Conservation (phyloP, 176 grass and related monocot genomes). For the Lolium multiflorum region DNA sequence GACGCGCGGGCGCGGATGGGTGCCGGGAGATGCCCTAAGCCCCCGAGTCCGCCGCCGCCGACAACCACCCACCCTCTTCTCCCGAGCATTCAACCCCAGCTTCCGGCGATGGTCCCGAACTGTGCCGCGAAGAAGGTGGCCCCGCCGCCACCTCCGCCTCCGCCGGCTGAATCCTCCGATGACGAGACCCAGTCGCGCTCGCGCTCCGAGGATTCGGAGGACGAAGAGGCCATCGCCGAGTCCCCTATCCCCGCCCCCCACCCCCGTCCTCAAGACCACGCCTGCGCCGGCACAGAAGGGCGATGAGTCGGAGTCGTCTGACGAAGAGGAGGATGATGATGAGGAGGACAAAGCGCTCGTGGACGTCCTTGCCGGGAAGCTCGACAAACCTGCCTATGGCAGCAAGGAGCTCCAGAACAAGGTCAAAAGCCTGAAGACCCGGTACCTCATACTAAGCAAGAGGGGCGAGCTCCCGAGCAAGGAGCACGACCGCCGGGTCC, state of each 20-base stretch:
- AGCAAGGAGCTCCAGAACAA: slow-evolving; percentile 29
- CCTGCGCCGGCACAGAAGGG: slow-evolving; percentile 12
- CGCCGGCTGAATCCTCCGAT: slow-evolving; percentile 24
- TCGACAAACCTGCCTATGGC: slow-evolving; percentile 21
- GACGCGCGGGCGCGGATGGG: no score
- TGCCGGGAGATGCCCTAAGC: neutral
- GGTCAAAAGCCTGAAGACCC: slow-evolving; percentile 15
- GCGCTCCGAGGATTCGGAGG: slow-evolving; percentile 29
- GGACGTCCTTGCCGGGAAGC: slow-evolving; percentile 23
- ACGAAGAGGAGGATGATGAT: slow-evolving; percentile 22
- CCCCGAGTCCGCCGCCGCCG: slow-evolving; percentile 3
- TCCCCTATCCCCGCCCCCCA: neutral
- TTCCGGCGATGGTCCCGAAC: slow-evolving; percentile 54
- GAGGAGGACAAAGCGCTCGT: slow-evolving; percentile 7
- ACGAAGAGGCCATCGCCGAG: slow-evolving; percentile 32
- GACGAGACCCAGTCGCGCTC: slow-evolving; percentile 37
- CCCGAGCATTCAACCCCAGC: slow-evolving; percentile 27
- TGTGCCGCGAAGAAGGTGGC: slow-evolving; percentile 30
- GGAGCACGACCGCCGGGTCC: slow-evolving; percentile 28
- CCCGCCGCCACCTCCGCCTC: neutral
- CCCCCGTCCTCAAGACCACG: neutral
- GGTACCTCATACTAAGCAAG: neutral
- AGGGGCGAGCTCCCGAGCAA: slow-evolving; percentile 25
- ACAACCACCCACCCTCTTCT: neutral
- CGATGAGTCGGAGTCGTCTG: neutral